These are phyloP conservation scores for Castanea mollissima DNA, from an alignment of 306 rosid genomes.

Conservation along the genomic window DNA sequence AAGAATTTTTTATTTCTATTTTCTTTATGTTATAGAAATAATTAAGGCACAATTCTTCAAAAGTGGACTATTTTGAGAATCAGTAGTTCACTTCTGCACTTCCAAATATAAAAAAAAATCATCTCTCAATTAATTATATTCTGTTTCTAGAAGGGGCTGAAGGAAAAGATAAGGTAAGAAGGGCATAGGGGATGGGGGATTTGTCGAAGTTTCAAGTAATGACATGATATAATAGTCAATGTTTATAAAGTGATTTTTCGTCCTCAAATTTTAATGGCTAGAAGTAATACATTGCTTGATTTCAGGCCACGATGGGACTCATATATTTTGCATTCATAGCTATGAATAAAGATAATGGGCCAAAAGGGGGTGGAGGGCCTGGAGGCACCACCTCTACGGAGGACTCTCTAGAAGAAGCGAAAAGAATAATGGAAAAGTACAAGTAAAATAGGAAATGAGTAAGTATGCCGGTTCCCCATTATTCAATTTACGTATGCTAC, in stretches of 20 bases:
- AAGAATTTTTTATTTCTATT: too few species aligned
- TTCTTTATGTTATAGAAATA: too few species aligned
- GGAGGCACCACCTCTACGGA: conserved; percentile 39
- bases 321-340: conserved; percentile 78
- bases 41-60: too few species aligned
- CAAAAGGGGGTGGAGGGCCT: conserved; percentile 38
- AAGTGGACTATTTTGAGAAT: not conserved
- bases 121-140: not conserved
- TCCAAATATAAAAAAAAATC: not conserved
- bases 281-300: conserved; percentile 13
- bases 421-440: conserved; percentile 94
- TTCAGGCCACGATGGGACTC: conserved; percentile 84
- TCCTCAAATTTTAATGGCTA: not conserved
- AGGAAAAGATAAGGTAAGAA: not conserved
- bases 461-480: conserved; percentile 23
- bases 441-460: conserved; percentile 40
- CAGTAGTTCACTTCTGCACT: not conserved
- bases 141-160: not conserved
- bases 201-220: not conserved
- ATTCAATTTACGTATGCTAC: conserved; percentile 22
- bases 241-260: not conserved
- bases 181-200: not conserved
- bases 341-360: conserved; percentile 74
- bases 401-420: conserved; percentile 85
- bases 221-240: not conserved